Conservation (phyloP, 768 basidiomycete species). For the Trametes villosa region DNA sequence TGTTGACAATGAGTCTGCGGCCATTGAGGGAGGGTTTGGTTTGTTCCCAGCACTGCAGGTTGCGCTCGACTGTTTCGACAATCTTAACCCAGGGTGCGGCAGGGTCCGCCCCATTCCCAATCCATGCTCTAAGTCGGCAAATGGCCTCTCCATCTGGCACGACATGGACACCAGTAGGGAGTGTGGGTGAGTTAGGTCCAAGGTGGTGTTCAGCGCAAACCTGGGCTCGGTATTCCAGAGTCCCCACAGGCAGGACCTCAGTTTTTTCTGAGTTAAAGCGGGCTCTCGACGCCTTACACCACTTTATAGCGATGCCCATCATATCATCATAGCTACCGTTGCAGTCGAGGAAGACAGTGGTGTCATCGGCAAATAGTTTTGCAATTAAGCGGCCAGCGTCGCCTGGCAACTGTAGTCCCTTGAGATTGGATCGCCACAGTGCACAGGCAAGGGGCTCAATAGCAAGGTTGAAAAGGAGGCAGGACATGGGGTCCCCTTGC, state of each 20-base stretch:
- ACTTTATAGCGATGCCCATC: not conserved
- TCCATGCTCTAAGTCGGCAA: conserved; percentile 21
- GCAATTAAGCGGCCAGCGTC: conserved; percentile 12
- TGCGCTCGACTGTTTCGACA: not conserved
- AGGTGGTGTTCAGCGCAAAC: not conserved
- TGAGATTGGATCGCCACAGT: conserved; percentile 22
- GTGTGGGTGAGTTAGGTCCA: not conserved
- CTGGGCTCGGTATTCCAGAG: not conserved
- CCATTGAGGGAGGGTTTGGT: not conserved
- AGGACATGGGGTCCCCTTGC: conserved; percentile 42
- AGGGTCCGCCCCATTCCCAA: conserved; percentile 16
- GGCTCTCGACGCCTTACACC: not conserved
- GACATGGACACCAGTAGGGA: not conserved
- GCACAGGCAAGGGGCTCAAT: conserved; percentile 37
- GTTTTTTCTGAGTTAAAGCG: not conserved
- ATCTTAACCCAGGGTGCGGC: not conserved
- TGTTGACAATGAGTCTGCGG: conserved; percentile 2
- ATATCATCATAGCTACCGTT: conserved; percentile 35
- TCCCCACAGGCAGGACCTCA: not conserved
- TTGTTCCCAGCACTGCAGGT: not conserved
- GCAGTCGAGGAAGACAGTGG: conserved; percentile 34
- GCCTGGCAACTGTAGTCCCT: conserved; percentile 27
- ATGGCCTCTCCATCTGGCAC: conserved; percentile 3
- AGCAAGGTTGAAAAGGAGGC: conserved; percentile 37
- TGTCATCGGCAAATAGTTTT: conserved; percentile 35